A percentile compares a stretch with the other conserved stretches of the same genome.
Evolutionary conservation across 352 stramenopile species (phyloP).

Genomic region (Phytophthora sansomeana): DNA sequence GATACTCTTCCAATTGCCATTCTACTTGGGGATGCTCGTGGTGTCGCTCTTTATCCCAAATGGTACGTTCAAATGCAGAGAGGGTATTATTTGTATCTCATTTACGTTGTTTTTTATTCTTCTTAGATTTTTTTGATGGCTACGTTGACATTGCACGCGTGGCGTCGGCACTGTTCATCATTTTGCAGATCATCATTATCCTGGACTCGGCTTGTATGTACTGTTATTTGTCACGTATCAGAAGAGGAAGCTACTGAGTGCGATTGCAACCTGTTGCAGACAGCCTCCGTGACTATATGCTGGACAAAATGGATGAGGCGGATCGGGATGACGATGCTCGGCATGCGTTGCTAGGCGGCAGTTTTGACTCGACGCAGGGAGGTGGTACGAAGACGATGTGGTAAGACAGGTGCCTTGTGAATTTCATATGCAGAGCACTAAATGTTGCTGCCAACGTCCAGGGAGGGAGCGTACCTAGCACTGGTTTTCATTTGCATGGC

Average conservation of each 20-base stretch:
- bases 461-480: slow-evolving; percentile 65
- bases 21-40: slow-evolving; percentile 60
- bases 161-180: slow-evolving; percentile 68
- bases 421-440: background rate
- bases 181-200: slow-evolving; percentile 86
- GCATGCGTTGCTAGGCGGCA: slow-evolving; percentile 50
- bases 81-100: background rate
- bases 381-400: slow-evolving; percentile 33
- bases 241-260: background rate
- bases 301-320: slow-evolving; percentile 73
- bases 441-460: slow-evolving; percentile 19
- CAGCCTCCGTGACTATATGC: slow-evolving; percentile 67
- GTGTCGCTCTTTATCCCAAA: slow-evolving; percentile 77
- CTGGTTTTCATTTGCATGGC: slow-evolving; percentile 49
- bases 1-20: slow-evolving; percentile 67
- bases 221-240: background rate
- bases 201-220: slow-evolving; percentile 72
- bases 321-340: slow-evolving; percentile 64
- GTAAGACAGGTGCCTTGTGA: slow-evolving; percentile 5
- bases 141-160: slow-evolving; percentile 72
- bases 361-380: slow-evolving; percentile 36
- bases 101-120: background rate
- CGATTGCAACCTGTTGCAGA: slow-evolving; percentile 40
- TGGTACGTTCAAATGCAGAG: slow-evolving; percentile 28
- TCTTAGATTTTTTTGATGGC: slow-evolving; percentile 68